Evolutionary conservation across 1,139 yeast species (phyloP).

Genomic region (Saccharomycopsis hybrid): DNA sequence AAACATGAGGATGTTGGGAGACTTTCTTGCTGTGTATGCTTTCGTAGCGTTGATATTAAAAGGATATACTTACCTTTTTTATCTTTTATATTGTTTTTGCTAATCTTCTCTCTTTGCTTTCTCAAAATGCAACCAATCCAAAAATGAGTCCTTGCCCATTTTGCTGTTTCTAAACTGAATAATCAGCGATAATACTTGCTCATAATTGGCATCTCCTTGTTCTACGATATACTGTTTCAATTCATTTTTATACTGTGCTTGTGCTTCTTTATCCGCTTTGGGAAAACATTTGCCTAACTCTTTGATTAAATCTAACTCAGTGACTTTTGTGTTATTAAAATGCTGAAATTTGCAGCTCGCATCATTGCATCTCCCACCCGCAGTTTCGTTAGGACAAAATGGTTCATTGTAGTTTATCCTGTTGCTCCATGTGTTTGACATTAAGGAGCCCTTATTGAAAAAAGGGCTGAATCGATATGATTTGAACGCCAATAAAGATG

Average conservation of each 20-base stretch:
- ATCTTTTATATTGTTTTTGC: too few species aligned
- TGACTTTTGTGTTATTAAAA: constrained; percentile 26
- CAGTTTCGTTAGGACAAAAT: constrained; percentile 27
- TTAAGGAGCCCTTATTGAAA: constrained; percentile 24
- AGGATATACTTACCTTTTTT: too few species aligned
- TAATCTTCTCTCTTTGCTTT: too few species aligned
- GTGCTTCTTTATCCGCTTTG: constrained; percentile 1
- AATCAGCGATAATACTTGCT: too few species aligned
- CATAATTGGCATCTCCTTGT: too few species aligned
- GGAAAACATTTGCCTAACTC: constrained; percentile 15
- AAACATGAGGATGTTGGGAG: too few species aligned
- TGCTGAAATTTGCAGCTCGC: constrained; percentile 27
- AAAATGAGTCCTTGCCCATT: constrained; percentile 4
- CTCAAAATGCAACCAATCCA: constrained; percentile 4
- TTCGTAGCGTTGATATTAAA: too few species aligned
- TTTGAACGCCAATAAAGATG: constrained; percentile 27
- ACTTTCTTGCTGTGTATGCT: too few species aligned
- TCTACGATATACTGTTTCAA: constrained; percentile 5
- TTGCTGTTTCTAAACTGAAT: constrained; percentile 5
- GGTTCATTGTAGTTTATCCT: constrained; percentile 22
- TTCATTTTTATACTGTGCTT: constrained; percentile 3
- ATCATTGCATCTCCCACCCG: constrained; percentile 24
- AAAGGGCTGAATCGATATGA: constrained; percentile 29
- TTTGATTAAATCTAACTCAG: constrained; percentile 12
- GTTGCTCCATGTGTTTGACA: constrained; percentile 27